Conservation (phyloP, 345 rosid species). For the Populus nigra region DNA sequence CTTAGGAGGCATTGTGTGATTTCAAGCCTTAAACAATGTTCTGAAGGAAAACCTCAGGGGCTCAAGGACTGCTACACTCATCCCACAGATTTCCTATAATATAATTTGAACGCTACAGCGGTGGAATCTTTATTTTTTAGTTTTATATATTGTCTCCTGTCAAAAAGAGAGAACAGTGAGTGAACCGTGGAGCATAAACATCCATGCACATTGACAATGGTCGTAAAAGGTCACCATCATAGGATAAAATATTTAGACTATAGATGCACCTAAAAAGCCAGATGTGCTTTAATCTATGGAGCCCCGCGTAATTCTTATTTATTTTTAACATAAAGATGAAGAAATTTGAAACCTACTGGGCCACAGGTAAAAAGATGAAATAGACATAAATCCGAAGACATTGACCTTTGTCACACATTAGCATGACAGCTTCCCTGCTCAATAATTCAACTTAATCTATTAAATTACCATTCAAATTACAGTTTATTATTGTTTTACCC, state of each 20-base stretch:
- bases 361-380: conserved; percentile 9
- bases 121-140: no score
- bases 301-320: conserved; percentile 2
- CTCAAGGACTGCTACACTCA: no score
- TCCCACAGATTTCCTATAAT: not conserved
- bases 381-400: conserved; percentile 5
- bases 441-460: conserved; percentile 8
- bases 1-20: no score
- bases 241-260: not conserved
- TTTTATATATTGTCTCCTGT: not conserved
- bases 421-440: not conserved
- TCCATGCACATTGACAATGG: not conserved
- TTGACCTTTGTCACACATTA: conserved; percentile 5
- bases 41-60: no score
- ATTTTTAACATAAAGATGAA: conserved; percentile 6
- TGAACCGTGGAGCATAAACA: not conserved
- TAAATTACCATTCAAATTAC: not conserved
- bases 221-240: not conserved
- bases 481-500: no score
- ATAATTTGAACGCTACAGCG: no score
- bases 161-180: not conserved
- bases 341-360: conserved; percentile 3
- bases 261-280: not conserved
- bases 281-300: not conserved
- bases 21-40: no score